Evolutionary conservation across 208 protist species (phyloP).

Genomic region (Crithidia thermophila): DNA sequence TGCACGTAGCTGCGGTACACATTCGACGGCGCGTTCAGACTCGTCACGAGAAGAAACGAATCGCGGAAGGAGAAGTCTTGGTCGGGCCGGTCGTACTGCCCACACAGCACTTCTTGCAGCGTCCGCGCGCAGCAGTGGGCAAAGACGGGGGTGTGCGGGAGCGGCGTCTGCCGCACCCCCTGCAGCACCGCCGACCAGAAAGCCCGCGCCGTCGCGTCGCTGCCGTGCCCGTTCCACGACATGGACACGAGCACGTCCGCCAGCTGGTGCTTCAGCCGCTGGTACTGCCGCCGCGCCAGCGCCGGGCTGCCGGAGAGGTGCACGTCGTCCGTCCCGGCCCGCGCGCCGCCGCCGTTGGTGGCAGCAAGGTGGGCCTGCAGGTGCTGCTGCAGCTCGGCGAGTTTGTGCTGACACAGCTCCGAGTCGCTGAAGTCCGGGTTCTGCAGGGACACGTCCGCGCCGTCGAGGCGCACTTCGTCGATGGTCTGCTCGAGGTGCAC

Average conservation of each 20-base stretch:
- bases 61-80: conserved; percentile 37
- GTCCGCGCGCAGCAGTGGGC: conserved; percentile 53
- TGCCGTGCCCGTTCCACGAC: conserved; percentile 22
- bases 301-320: conserved; percentile 13
- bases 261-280: conserved; percentile 38
- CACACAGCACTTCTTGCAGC: conserved; percentile 54
- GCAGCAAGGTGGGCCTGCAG: background rate
- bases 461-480: conserved; percentile 13
- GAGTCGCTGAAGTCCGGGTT: conserved; percentile 15
- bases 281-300: conserved; percentile 25
- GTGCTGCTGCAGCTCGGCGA: conserved; percentile 12
- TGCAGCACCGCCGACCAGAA: conserved; percentile 52
- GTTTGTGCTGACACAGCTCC: conserved; percentile 4
- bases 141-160: conserved; percentile 45
- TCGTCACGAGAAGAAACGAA: conserved; percentile 45
- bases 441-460: conserved; percentile 40
- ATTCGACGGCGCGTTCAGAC: background rate
- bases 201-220: conserved; percentile 9
- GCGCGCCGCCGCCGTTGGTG: background rate
- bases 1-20: conserved; percentile 27
- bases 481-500: conserved; percentile 34
- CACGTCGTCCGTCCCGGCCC: background rate
- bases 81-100: conserved; percentile 19
- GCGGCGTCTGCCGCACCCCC: conserved; percentile 42
- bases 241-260: conserved; percentile 37